Evolutionary conservation across 306 rosid genomes (phyloP).

Genomic region (Canavalia ensiformis): DNA sequence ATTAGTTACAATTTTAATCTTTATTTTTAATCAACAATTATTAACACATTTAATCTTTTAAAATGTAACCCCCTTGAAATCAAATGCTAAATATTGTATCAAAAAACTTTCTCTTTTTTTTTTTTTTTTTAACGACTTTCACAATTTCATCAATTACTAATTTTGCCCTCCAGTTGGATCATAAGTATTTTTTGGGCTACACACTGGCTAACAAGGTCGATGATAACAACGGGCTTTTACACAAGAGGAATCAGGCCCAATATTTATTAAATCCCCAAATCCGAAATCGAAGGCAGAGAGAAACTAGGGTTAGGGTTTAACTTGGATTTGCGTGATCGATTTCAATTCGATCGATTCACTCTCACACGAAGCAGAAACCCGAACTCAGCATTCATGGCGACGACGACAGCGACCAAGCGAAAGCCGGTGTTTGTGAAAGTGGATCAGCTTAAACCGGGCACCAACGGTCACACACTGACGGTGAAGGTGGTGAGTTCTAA

Average conservation of each 20-base stretch:
- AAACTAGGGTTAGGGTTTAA: conserved; percentile 56
- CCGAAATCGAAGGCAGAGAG: conserved; percentile 13
- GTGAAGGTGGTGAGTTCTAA: conserved; percentile 80
- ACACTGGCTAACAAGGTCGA: neutral
- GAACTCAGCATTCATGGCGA: conserved; percentile 56
- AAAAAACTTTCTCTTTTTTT: too few species aligned
- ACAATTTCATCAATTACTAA: too few species aligned
- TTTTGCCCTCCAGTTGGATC: too few species aligned
- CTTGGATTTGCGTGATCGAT: neutral
- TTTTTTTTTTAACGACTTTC: too few species aligned
- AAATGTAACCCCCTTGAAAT: too few species aligned
- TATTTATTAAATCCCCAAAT: conserved; percentile 45
- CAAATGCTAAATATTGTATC: too few species aligned
- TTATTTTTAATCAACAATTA: too few species aligned
- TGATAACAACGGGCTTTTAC: neutral
- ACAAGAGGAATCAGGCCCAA: conserved; percentile 33
- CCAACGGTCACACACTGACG: conserved; percentile 82
- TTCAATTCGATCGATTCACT: conserved; percentile 20
- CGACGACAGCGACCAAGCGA: conserved; percentile 64
- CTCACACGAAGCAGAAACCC: neutral
- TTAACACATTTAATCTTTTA: too few species aligned
- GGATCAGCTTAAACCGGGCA: conserved; percentile 81
- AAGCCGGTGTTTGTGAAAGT: conserved; percentile 88
- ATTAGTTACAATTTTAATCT: too few species aligned
- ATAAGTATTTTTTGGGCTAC: neutral